phyloP scores from a whole-genome alignment of 129 eudicot species.

The Flaveria sonorensis region DNA sequence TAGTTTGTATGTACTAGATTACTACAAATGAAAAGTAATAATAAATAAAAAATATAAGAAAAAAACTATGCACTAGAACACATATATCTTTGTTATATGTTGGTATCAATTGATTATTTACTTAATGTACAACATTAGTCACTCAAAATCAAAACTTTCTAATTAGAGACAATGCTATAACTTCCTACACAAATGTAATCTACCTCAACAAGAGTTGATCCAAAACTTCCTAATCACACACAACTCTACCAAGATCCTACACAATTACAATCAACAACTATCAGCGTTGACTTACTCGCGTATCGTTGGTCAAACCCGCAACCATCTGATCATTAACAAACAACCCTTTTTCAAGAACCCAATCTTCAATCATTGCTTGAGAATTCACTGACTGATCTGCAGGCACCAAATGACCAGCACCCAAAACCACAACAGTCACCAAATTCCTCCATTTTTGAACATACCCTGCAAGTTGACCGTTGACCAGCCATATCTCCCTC shows the following conservation, averaged over 20 bases:
- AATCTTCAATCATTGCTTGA: slow-evolving; percentile 74
- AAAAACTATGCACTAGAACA: too few species aligned
- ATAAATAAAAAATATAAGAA: too few species aligned
- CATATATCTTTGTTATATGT: too few species aligned
- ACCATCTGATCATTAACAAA: slow-evolving; percentile 39
- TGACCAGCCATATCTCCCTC: slow-evolving; percentile 65
- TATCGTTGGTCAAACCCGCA: slow-evolving; percentile 5
- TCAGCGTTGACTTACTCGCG: neutral
- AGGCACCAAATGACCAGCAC: slow-evolving; percentile 85
- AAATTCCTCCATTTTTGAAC: slow-evolving; percentile 62
- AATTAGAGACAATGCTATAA: neutral
- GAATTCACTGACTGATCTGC: slow-evolving; percentile 62
- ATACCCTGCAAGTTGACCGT: slow-evolving; percentile 59
- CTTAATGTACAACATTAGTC: neutral
- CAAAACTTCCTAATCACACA: neutral
- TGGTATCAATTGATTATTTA: neutral
- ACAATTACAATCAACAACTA: neutral
- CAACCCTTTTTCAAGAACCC: slow-evolving; percentile 64
- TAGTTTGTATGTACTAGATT: too few species aligned
- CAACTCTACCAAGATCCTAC: slow-evolving; percentile 18
- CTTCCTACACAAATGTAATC: neutral
- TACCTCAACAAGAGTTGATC: neutral
- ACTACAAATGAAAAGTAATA: too few species aligned
- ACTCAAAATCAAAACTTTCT: neutral
- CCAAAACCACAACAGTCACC: slow-evolving; percentile 57